Percentiles rank a stretch among this genome's conserved stretches.
These are phyloP conservation scores for Diversispora eburnea DNA, from an alignment of 192 early-diverging fungal genomes.

Conservation along the genomic window DNA sequence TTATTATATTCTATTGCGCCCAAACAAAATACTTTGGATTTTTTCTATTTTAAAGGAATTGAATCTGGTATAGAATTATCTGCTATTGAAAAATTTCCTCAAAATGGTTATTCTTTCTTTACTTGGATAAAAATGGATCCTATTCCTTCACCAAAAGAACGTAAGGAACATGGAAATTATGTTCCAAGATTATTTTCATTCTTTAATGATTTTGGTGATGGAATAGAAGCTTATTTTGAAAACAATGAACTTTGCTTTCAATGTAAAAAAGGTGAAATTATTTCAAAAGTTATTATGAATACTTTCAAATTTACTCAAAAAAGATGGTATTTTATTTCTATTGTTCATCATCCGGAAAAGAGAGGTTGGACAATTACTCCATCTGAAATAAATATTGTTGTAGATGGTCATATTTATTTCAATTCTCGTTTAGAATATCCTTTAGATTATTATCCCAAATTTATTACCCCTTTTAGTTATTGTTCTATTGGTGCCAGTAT, in stretches of 20 bases:
- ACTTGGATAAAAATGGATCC: slow-evolving; percentile 30
- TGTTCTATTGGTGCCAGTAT: slow-evolving; percentile 23
- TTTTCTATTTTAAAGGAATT: slow-evolving; percentile 22
- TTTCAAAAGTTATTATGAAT: background rate
- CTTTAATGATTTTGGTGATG: slow-evolving; percentile 15
- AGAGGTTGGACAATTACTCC: slow-evolving; percentile 21
- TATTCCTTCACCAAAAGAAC: background rate
- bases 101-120: slow-evolving; percentile 28
- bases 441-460: background rate
- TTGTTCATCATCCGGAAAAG: slow-evolving; percentile 12
- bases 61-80: slow-evolving; percentile 22
- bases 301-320: slow-evolving; percentile 23
- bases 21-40: slow-evolving; percentile 24
- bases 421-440: slow-evolving; percentile 25
- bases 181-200: slow-evolving; percentile 25
- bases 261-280: slow-evolving; percentile 10
- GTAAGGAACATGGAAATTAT: background rate
- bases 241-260: slow-evolving; percentile 14
- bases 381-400: slow-evolving; percentile 5
- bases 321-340: slow-evolving; percentile 23
- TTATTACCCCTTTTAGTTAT: slow-evolving; percentile 1
- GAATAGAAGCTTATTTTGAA: slow-evolving; percentile 27
- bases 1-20: slow-evolving; percentile 28
- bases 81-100: slow-evolving; percentile 25
- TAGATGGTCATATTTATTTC: slow-evolving; percentile 18